phyloP scores from a whole-genome alignment of 1,139 yeast species.

The Arxiozyma slooffiae region DNA sequence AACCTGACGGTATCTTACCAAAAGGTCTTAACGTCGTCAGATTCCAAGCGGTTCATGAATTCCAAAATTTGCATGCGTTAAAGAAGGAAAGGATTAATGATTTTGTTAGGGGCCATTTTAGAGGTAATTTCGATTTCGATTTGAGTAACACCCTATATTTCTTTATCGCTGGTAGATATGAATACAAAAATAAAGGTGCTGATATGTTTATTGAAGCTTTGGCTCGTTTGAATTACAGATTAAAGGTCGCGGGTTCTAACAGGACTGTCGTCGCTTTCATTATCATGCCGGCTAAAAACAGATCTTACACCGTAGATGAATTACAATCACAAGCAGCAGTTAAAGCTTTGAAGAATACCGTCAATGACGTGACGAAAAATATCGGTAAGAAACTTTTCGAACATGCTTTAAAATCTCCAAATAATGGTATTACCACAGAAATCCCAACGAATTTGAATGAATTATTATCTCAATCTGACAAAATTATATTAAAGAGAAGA shows the following conservation, averaged over 20 bases:
- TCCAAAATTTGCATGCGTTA: constrained; percentile 89
- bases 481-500: constrained; percentile 83
- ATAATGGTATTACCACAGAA: constrained; percentile 42
- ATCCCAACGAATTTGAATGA: constrained; percentile 60
- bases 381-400: constrained; percentile 86
- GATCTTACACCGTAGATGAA: constrained; percentile 91
- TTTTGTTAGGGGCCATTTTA: constrained; percentile 92
- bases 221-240: constrained; percentile 81
- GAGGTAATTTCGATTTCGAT: constrained; percentile 92
- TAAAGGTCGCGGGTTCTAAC: constrained; percentile 73
- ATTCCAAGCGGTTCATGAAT: constrained; percentile 95
- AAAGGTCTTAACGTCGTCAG: constrained; percentile 93
- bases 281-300: constrained; percentile 94
- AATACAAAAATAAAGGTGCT: constrained; percentile 92
- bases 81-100: constrained; percentile 89
- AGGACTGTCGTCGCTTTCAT: constrained; percentile 96
- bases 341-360: constrained; percentile 80
- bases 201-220: constrained; percentile 89
- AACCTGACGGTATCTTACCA: constrained; percentile 96
- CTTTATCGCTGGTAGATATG: constrained; percentile 96
- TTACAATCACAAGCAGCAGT: constrained; percentile 94
- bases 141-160: constrained; percentile 87
- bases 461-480: constrained; percentile 75
- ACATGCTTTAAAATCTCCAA: constrained; percentile 77
- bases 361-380: constrained; percentile 76